phyloP scores from a whole-genome alignment of 352 stramenopile genomes.

The Pythium aquatile region DNA sequence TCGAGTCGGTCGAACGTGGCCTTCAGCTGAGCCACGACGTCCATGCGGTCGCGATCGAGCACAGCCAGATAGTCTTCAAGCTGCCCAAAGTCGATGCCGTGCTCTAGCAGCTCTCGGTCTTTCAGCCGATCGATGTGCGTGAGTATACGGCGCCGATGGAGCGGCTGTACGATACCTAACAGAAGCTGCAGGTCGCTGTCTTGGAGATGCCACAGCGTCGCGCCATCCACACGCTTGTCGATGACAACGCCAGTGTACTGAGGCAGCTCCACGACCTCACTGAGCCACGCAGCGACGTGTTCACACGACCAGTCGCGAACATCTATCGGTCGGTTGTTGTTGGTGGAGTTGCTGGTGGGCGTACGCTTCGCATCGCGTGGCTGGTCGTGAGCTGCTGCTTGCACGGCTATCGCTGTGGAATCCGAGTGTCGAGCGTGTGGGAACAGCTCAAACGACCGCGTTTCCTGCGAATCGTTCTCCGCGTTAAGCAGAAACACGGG shows the following conservation, averaged over 20 bases:
- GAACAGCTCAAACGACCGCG: constrained; percentile 57
- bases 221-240: constrained; percentile 62
- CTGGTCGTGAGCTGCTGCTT: background rate
- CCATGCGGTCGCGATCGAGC: constrained; percentile 63
- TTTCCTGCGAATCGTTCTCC: constrained; percentile 47
- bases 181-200: constrained; percentile 65
- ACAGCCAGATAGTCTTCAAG: constrained; percentile 74
- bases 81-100: constrained; percentile 66
- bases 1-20: constrained; percentile 68
- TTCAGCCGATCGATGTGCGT: constrained; percentile 58
- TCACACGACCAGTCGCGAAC: constrained; percentile 53
- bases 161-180: constrained; percentile 51
- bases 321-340: constrained; percentile 15
- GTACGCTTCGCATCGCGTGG: background rate
- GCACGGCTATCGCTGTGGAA: constrained; percentile 20
- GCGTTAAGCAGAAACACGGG: constrained; percentile 66
- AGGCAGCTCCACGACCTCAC: constrained; percentile 43
- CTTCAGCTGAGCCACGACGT: constrained; percentile 65
- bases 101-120: constrained; percentile 54
- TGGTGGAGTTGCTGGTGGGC: background rate
- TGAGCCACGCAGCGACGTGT: constrained; percentile 54
- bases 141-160: constrained; percentile 57
- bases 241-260: constrained; percentile 52
- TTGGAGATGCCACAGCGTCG: constrained; percentile 53
- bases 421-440: constrained; percentile 38